Evolutionary conservation across 1,284 basidiomycete genomes (phyloP).

Genomic region (Tetrapyrgos nigripes): DNA sequence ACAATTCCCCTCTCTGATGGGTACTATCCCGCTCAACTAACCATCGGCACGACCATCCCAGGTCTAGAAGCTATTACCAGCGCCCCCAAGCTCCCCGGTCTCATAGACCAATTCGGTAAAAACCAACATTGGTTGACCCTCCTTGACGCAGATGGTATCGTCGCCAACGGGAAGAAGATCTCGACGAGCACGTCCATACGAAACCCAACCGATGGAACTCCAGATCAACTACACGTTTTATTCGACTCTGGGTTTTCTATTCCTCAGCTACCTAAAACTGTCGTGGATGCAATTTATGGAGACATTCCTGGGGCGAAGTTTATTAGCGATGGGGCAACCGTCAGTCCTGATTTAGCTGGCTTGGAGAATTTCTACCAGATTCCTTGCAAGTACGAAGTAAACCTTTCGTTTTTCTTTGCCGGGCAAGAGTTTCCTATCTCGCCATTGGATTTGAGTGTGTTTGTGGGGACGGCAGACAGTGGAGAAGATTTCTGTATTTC

Average conservation of each 20-base stretch:
- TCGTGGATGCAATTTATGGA: conserved; percentile 9
- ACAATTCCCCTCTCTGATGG: not conserved
- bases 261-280: conserved; percentile 1
- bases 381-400: conserved; percentile 1
- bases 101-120: not conserved
- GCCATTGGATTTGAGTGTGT: not conserved
- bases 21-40: conserved; percentile 4
- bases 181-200: conserved; percentile 1
- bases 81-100: conserved; percentile 1
- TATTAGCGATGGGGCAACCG: not conserved
- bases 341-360: not conserved
- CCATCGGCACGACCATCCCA: conserved; percentile 8
- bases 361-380: not conserved
- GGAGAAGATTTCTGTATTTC: not conserved
- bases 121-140: conserved; percentile 12
- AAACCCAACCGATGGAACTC: conserved; percentile 1
- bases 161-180: conserved; percentile 11
- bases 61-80: not conserved
- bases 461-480: not conserved
- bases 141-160: conserved; percentile 11
- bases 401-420: not conserved
- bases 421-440: conserved; percentile 2
- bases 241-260: conserved; percentile 11
- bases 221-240: conserved; percentile 12
- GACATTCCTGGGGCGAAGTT: conserved; percentile 11